A percentile compares a stretch with the other conserved stretches of the same genome.
Evolutionary conservation across 2,329 filamentous ascomycete genomes (phyloP).

Genomic region (Dothidotthia symphoricarpi): DNA sequence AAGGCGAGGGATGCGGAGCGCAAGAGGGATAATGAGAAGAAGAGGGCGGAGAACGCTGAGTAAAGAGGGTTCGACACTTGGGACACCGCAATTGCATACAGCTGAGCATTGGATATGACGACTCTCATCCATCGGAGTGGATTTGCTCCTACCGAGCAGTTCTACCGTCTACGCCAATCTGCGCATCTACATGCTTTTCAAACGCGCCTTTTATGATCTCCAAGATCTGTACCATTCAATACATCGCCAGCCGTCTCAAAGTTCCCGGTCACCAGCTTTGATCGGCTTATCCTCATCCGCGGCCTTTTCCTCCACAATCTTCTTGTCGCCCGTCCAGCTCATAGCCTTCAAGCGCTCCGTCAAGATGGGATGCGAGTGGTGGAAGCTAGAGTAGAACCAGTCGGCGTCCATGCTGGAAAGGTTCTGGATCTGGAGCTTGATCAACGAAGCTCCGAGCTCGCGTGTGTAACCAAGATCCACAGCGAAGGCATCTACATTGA

Average conservation of each 20-base stretch:
- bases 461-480: slow-evolving; percentile 76
- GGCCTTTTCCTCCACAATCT: slow-evolving; percentile 50
- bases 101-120: too few species aligned
- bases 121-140: too few species aligned
- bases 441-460: slow-evolving; percentile 81
- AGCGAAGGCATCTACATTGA: slow-evolving; percentile 77
- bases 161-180: background rate
- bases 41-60: slow-evolving; percentile 22
- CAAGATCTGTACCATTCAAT: slow-evolving; percentile 1
- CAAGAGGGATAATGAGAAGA: slow-evolving; percentile 38
- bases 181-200: slow-evolving; percentile 1
- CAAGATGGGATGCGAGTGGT: slow-evolving; percentile 96
- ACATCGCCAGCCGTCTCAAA: slow-evolving; percentile 51
- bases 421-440: slow-evolving; percentile 98
- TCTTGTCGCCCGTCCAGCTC: slow-evolving; percentile 72
- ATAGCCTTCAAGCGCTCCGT: slow-evolving; percentile 89
- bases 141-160: too few species aligned
- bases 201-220: background rate
- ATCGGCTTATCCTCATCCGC: slow-evolving; percentile 59
- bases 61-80: slow-evolving; percentile 2
- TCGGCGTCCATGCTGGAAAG: slow-evolving; percentile 98
- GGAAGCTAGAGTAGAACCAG: slow-evolving; percentile 97
- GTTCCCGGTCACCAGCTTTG: slow-evolving; percentile 72
- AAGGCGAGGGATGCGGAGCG: slow-evolving; percentile 52
- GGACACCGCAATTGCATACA: too few species aligned